Base-by-base conservation (phyloP, 2,329 filamentous ascomycete species). In the Penicillium sp. region DNA sequence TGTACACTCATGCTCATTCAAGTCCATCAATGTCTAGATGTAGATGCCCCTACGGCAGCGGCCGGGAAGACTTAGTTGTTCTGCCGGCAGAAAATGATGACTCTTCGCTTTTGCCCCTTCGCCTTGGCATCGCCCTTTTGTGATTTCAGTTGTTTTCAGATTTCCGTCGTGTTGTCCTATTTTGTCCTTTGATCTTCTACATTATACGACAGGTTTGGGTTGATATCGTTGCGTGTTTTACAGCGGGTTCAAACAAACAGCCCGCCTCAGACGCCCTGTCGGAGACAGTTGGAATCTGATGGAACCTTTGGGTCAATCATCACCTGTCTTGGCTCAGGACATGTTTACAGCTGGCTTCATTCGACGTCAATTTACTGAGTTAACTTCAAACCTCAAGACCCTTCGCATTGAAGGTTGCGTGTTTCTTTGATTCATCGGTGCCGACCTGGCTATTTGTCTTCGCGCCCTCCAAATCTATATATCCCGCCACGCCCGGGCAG, bases 201-300 rank as follows among this genome's bases (percentile, higher is more conserved):
- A 20, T 18, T 5, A 5, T 38, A 38, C 16, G n/a, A 22, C 16
- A 6, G 3, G 16, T 27, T 9, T 27, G 14, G 2, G 13, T 13
- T 52, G 44, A 24, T 39, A 50, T 40, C 24, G 14, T 45, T 44
- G 30, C 39, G 20, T 43, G 35, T 31, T 10, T 5, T 11, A 35
- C 40, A 14, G 22, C 48, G 31, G 14, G 30, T 40, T 39, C 18
- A 28, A 41, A 48, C 44, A 4, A 22, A 47, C 41, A 48, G 33
- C 42, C 46, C 28, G 41, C 44, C 45, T 44, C 40, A 40, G 53
- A 53, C 62, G 64, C 63, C 65, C 62, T 67, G 35, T 55, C 43
- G 48, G 50, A 65, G 60, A 60, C 63, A 66, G 53, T 56, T 69
- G 57, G 68, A 70, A 70, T 62, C 65, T 44, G 41, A 68, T 70